Base-by-base conservation (phyloP, 2,329 filamentous ascomycete genomes). In the Proliferodiscus dingleyae region DNA sequence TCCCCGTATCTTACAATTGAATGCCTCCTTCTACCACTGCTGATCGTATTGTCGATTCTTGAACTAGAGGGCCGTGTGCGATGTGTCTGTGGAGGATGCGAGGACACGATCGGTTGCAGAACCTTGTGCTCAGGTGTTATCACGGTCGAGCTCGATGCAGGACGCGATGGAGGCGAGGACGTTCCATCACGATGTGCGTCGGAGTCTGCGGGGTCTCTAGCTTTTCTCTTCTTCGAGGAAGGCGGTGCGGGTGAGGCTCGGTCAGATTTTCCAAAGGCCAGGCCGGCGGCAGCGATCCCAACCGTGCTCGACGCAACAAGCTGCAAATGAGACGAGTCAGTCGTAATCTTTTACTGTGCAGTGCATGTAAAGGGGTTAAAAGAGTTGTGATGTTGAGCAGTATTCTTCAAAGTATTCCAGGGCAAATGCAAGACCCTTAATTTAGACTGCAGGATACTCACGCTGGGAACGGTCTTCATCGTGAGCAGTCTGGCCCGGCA, bases 291-390 rank as follows among this genome's bases (percentile, higher is more conserved):
- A 43, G 62, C 63, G 46, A 64, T 53, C 29, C 61, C 63, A 36
- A 65, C 61, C 22, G 62, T 64, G 54, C 62, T 64, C 41, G 61
- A 61, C 23, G 62, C 63, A 53, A 65, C 56, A 46, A 65, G 61
- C 63, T 65, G 48, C 46, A 41, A 24, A 45, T 37, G 24, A 39
- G 28, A 46, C n/a, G 45, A 30, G 21, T 49, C 42, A 41, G 30
- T 15, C 29, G 34, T 9, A n/a, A 16, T 22, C 37, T 18, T 28
- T 15, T 11, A 29, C 36, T 30, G n/a, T 28, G 19, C 23, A 21
- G 30, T 30, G 16, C 10, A 16, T 26, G 5, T 18, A 26, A 16
- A 28, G 10, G 16, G 21, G 21, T 37, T 8, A 5, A 11, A 10
- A 37, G 21, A 11, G 23, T 19, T 21, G 37, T 38, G 18, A 18